A percentile compares a stretch with the other conserved stretches of the same genome.
These are phyloP conservation scores for Beta macrorhiza DNA, from an alignment of 179 eudicot species.

Conservation along the genomic window DNA sequence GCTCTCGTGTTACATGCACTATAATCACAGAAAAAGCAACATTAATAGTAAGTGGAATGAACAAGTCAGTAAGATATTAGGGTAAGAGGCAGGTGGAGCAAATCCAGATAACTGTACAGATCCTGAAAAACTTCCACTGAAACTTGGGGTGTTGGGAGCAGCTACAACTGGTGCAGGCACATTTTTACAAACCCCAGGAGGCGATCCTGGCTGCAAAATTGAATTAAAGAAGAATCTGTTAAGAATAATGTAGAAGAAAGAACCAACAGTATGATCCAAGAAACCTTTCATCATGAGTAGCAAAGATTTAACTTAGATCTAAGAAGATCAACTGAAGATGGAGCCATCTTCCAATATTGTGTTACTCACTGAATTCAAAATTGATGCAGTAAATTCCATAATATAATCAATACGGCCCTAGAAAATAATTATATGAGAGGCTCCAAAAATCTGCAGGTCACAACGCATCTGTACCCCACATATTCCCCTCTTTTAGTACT, in stretches of 20 bases:
- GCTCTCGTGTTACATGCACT: slow-evolving; percentile 15
- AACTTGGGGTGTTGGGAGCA: slow-evolving; percentile 37
- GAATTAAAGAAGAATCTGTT: slow-evolving; percentile 9
- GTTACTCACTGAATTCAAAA: background rate
- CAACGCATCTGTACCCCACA: background rate
- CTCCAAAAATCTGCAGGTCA: no score
- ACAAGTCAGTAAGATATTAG: slow-evolving; percentile 32
- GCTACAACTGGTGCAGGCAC: slow-evolving; percentile 43
- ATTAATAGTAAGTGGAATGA: slow-evolving; percentile 35
- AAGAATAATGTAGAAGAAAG: background rate
- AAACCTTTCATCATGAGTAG: background rate
- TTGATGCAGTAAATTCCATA: background rate
- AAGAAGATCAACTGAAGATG: background rate
- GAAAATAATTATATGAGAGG: no score
- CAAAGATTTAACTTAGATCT: background rate
- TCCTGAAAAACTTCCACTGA: slow-evolving; percentile 77
- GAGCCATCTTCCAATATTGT: background rate
- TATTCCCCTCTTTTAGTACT: background rate
- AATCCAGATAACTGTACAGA: slow-evolving; percentile 73
- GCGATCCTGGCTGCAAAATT: slow-evolving; percentile 72
- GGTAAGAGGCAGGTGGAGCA: slow-evolving; percentile 43
- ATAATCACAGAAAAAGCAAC: slow-evolving; percentile 21
- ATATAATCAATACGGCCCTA: background rate
- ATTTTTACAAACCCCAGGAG: slow-evolving; percentile 69
- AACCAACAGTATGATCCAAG: background rate